Evolutionary conservation across 345 rosid genomes (phyloP), one percentile per base, ranked within the genome.

Genomic region (Ceriops tagal): DNA sequence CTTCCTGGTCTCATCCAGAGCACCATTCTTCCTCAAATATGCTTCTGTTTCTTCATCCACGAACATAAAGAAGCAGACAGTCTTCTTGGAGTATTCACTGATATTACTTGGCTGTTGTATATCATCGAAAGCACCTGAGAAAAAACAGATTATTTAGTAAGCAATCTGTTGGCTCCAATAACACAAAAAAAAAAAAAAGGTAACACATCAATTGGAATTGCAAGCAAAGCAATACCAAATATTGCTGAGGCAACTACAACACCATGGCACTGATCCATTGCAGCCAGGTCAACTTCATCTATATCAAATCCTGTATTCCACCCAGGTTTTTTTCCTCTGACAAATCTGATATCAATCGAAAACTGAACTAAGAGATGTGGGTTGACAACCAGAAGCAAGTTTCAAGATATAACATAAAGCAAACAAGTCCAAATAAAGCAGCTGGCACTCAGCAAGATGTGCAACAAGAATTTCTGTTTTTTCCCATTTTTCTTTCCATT

Each of bases 241-340:
- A 96, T 91, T 59, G 99, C 98, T 52, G 99, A 92, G 37, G 92
- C 89, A 81, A 96, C 99, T 69, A 92, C 96, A 72, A 96, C 83
- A 61, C 98, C 97, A 64, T 63, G 78, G 74, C 98, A 96, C 75
- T 84, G 88, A 76, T 88, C 90, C 99, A 96, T 96, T 32, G 85
- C 89, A 76, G 83, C 86, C 74, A 96, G 87, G 77, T 96, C 98
- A 68, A 67, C 69, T 66, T 89, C 95, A 27, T 89, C 90, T 37
- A 96, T 88, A 79, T 96, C 97, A 73, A 83, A 96, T 75, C 99
- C 96, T 69, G 96, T 92, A 61, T 79, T 80, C 30, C 55, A 83
- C 35, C 99, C 96, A 65, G 97, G 95, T 83, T 74, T 91, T 69
- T 79, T 82, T 70, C 99, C 99, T 79, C 83, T 87, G 59, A 84